Percentiles rank a stretch among this genome's conserved stretches.
These are phyloP conservation scores for Microglena sp. DNA, from an alignment of 139 green algal species.

Conservation along the genomic window DNA sequence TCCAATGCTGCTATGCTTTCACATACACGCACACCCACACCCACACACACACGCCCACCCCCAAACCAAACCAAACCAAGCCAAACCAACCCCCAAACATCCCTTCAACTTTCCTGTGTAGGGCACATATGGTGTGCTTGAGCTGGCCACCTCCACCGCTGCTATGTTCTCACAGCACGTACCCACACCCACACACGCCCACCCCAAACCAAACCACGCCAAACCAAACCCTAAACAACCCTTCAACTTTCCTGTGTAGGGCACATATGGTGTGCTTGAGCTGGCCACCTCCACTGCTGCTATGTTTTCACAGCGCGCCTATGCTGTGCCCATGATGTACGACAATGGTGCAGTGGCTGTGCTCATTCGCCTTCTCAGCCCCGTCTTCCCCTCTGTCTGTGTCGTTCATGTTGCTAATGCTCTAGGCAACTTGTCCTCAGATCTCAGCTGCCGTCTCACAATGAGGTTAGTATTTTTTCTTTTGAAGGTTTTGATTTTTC, in stretches of 20 bases:
- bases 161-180: conserved; percentile 23
- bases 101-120: neutral
- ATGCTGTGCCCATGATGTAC: neutral
- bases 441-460: neutral
- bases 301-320: neutral
- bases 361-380: conserved; percentile 16
- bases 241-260: neutral
- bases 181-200: too few relatives aligned
- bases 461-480: too few relatives aligned
- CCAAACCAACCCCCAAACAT: too few relatives aligned
- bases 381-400: conserved; percentile 10
- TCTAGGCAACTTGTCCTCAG: conserved; percentile 14
- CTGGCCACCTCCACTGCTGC: neutral
- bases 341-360: conserved; percentile 11
- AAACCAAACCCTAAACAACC: neutral
- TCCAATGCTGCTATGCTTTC: conserved; percentile 24
- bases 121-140: conserved; percentile 14
- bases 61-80: neutral
- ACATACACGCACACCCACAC: neutral
- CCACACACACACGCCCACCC: neutral
- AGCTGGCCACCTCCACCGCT: conserved; percentile 20
- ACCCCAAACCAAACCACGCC: neutral
- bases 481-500: too few relatives aligned
- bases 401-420: conserved; percentile 24
- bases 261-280: neutral